These are phyloP conservation scores for Metschnikowia aberdeeniae DNA, from an alignment of 805 yeast species.

Conservation along the genomic window DNA sequence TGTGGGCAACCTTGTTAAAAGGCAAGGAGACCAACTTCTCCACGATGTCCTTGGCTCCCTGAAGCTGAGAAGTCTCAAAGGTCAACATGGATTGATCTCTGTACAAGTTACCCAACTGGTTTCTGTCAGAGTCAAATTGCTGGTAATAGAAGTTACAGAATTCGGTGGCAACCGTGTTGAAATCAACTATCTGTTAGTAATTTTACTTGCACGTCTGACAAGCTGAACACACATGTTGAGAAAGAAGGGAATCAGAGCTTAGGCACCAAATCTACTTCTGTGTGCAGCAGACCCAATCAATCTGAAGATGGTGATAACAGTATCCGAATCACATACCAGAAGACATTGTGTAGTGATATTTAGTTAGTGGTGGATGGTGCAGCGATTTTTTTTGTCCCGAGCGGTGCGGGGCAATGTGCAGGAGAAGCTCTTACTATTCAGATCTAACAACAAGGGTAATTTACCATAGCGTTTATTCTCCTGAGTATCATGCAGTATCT, in stretches of 20 bases:
- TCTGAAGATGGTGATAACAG: too few relatives aligned
- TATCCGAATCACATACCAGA: background rate
- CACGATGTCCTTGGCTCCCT: conserved; percentile 89
- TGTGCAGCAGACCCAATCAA: too few relatives aligned
- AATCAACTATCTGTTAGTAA: conserved; percentile 32
- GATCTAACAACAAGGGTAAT: too few relatives aligned
- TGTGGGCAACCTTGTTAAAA: conserved; percentile 88
- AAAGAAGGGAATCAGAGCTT: too few relatives aligned
- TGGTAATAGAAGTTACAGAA: conserved; percentile 93
- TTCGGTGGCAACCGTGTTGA: conserved; percentile 56
- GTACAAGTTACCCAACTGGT: conserved; percentile 88
- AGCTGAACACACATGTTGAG: background rate
- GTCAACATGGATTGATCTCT: conserved; percentile 98
- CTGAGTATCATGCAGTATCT: too few relatives aligned
- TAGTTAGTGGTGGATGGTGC: background rate
- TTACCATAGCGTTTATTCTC: too few relatives aligned
- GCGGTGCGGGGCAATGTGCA: conserved; percentile 1
- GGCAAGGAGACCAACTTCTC: conserved; percentile 89
- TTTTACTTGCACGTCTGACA: background rate
- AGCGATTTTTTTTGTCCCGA: background rate
- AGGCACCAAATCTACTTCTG: too few relatives aligned
- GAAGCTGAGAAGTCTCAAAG: conserved; percentile 89
- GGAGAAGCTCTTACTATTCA: background rate
- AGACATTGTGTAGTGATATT: background rate
- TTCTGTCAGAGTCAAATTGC: conserved; percentile 89